Evolutionary conservation across 2,329 filamentous ascomycete genomes (phyloP).

Genomic region (Fusarium annulatum): DNA sequence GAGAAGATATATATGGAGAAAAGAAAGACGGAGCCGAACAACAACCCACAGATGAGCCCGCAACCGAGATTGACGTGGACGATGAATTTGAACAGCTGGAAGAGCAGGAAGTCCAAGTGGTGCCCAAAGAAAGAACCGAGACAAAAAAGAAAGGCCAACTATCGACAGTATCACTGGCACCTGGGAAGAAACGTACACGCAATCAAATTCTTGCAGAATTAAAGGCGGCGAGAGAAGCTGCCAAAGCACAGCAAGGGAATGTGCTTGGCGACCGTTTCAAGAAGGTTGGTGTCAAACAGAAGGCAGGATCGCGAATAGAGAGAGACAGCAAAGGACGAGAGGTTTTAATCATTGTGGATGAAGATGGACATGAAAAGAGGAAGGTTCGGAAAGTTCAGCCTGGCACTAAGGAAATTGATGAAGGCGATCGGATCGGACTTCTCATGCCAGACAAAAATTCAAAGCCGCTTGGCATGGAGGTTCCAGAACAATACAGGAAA

Average conservation of each 20-base stretch:
- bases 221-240: constrained; percentile 70
- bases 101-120: constrained; percentile 63
- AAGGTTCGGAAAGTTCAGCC: constrained; percentile 68
- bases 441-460: constrained; percentile 66
- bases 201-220: constrained; percentile 76
- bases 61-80: constrained; percentile 63
- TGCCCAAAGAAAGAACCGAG: constrained; percentile 61
- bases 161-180: constrained; percentile 61
- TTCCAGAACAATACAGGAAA: constrained; percentile 68
- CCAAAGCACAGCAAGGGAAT: constrained; percentile 64
- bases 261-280: constrained; percentile 70
- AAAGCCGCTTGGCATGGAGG: constrained; percentile 72
- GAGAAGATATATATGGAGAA: constrained; percentile 72
- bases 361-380: constrained; percentile 73
- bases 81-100: constrained; percentile 73
- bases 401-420: constrained; percentile 52
- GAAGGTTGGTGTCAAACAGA: constrained; percentile 69
- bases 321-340: constrained; percentile 70
- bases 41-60: constrained; percentile 45
- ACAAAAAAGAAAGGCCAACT: constrained; percentile 70
- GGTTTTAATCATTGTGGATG: constrained; percentile 73
- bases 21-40: constrained; percentile 44
- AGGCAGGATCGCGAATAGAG: constrained; percentile 68
- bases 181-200: constrained; percentile 71
- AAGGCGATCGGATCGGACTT: constrained; percentile 54